Evolutionary conservation across 2,329 filamentous ascomycete genomes (phyloP), one percentile per base, ranked within the genome.

Genomic region (Phyllosticta paracitricarpa): DNA sequence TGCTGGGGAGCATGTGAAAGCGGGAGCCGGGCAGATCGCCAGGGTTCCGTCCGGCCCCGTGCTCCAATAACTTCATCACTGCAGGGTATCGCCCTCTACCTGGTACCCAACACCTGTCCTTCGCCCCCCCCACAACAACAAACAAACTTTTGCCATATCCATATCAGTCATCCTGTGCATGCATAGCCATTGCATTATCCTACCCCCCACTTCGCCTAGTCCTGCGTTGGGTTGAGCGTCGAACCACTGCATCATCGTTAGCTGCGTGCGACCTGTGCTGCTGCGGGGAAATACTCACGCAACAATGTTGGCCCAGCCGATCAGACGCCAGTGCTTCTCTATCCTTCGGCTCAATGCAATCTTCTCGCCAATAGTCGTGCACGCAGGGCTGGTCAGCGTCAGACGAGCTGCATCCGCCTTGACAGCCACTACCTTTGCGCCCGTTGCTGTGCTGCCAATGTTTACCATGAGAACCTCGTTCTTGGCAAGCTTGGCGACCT

Each of bases 391-490:
- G 64, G 92, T 97, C 69, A 99, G 81, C 63, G 90, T 88, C 67
- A 99, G 83, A 81, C 97, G 97, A 62, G 94, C 94, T 62, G 92
- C 93, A 83, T 99, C 94, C 72, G 93, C 92, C 84, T 94, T 97
- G 73, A 97, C 95, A 70, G 91, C 93, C 63, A 94, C 85, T 59
- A 99, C 91, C 85, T 97, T 99, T 68, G 94, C 94, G 77, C 94
- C 94, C 14, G 93, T 97, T 55, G 94, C 95, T 9, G 93, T 97
- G 48, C 91, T 96, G 64, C 94, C 94, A 73, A 99, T 99, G 82
- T 99, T 99, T 67, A 99, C 94, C 94, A 99, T 97, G 77, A 99
- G 88, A 71, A 97, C 91, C 77, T 99, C 94, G 79, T 96, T 97
- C 86, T 97, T 99, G 62, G 91, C 82, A 66, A 99, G 83, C 82